phyloP scores from a whole-genome alignment of 1,284 basidiomycete genomes.

The Gomphus bonarii region DNA sequence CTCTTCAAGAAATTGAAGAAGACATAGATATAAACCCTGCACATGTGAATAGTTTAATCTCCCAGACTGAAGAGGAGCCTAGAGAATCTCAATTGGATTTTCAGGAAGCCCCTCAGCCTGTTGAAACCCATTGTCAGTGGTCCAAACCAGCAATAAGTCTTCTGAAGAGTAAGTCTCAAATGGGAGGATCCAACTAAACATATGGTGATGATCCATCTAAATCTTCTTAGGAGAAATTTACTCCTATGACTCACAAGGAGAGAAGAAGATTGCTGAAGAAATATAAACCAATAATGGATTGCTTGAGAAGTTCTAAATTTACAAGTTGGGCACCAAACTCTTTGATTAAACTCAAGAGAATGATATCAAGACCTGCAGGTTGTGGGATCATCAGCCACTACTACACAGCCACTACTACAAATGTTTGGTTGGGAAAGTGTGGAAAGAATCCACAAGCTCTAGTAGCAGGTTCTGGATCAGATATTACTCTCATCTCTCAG shows the following conservation, averaged over 20 bases:
- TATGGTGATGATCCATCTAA: too few relatives aligned
- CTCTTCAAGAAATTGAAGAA: too few relatives aligned
- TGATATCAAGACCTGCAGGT: conserved; percentile 22
- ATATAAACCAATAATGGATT: background rate
- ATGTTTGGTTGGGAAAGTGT: background rate
- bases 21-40: too few relatives aligned
- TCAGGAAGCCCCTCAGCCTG: too few relatives aligned
- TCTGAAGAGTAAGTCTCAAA: conserved; percentile 8
- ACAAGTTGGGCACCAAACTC: background rate
- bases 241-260: background rate
- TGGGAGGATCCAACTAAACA: conserved; percentile 8
- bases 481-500: conserved; percentile 13
- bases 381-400: conserved; percentile 15
- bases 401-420: conserved; percentile 3
- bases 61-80: background rate
- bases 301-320: background rate
- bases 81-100: background rate
- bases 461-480: conserved; percentile 12
- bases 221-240: conserved; percentile 11
- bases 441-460: background rate
- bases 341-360: conserved; percentile 6
- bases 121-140: background rate
- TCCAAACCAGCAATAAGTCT: conserved; percentile 4
- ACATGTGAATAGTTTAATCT: too few relatives aligned
- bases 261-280: background rate